Evolutionary conservation across 1,284 basidiomycete species (phyloP), one percentile per base, ranked within the genome.

Genomic region (Papiliotrema nemorosa): DNA sequence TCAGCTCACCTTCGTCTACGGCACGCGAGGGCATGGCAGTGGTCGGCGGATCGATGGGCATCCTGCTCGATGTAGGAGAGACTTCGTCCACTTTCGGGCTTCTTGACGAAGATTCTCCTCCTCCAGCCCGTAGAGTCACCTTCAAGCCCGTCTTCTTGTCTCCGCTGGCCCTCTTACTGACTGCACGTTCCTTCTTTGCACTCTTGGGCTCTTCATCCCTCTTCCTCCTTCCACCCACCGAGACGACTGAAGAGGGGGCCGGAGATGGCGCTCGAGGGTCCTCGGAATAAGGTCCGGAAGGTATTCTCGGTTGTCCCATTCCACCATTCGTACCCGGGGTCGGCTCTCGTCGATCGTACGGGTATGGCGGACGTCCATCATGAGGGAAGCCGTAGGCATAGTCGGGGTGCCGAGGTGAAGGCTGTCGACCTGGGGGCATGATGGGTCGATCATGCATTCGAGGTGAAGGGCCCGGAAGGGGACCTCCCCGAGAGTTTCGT

Each of bases 1-100:
- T n/a, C 38, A 25, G 52, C 66, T 66, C 54, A 72, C 71, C 71
- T 44, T 75, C 73, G 51, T 75, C 71, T 3, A 74, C 62, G 3
- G 63, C 57, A 4, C 68, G 54, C 29, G 55, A 48, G 2, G 59
- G 50, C 12, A 41, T 50, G 21, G 54, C 20, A 4, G 36, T 25
- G 24, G 22, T 9, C 3, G 45, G 10, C 4, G 12, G 13, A 20
- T 18, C 24, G 12, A 18, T 26, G 4, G 16, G 22, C 9, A 10
- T 45, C 5, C 31, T 34, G n/a, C 18, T 26, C 25, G 35, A 20
- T 16, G 10, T 14, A 14, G 41, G 27, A 14, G 27, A 18, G 13
- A 25, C 16, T 12, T 37, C 16, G 13, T 48, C 38, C 7, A 12
- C 46, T 20, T 39, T 25, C 41, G 41, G 25, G n/a, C 41, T 31